Percentiles rank a stretch among this genome's conserved stretches.
Evolutionary conservation across 139 green algal genomes (phyloP).

Genomic region (Astrephomene gubernaculifera): DNA sequence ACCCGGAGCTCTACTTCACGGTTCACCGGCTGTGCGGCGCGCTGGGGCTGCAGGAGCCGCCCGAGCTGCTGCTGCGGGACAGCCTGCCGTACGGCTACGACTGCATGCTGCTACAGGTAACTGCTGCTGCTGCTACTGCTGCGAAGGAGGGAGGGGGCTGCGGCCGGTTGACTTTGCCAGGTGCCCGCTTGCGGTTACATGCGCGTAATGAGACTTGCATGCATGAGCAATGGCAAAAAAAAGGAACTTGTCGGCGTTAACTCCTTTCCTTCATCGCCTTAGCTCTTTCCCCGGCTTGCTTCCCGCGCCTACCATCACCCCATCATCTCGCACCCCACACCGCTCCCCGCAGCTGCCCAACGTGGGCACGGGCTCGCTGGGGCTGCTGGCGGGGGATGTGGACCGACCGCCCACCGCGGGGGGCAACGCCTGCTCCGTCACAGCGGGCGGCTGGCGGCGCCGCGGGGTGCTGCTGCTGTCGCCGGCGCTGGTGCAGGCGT

Average conservation of each 20-base stretch:
- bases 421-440: neutral
- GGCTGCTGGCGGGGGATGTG: neutral
- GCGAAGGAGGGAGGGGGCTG: neutral
- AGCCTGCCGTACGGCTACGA: neutral
- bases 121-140: too few relatives aligned
- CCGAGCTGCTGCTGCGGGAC: slow-evolving; percentile 12
- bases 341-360: slow-evolving; percentile 17
- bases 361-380: neutral
- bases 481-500: slow-evolving; percentile 17
- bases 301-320: too few relatives aligned
- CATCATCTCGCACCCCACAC: neutral
- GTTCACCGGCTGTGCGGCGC: neutral
- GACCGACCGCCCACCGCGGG: neutral
- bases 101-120: slow-evolving; percentile 37
- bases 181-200: too few relatives aligned
- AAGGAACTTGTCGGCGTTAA: too few relatives aligned
- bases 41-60: slow-evolving; percentile 12
- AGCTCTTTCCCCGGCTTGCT: too few relatives aligned
- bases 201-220: too few relatives aligned
- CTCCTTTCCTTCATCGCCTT: too few relatives aligned
- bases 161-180: neutral
- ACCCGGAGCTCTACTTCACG: slow-evolving; percentile 35
- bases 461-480: slow-evolving; percentile 38
- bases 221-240: too few relatives aligned
- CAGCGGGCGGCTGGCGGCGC: slow-evolving; percentile 23